Conservation (phyloP, 2,329 filamentous ascomycete species). For the Aureobasidium sp. region DNA sequence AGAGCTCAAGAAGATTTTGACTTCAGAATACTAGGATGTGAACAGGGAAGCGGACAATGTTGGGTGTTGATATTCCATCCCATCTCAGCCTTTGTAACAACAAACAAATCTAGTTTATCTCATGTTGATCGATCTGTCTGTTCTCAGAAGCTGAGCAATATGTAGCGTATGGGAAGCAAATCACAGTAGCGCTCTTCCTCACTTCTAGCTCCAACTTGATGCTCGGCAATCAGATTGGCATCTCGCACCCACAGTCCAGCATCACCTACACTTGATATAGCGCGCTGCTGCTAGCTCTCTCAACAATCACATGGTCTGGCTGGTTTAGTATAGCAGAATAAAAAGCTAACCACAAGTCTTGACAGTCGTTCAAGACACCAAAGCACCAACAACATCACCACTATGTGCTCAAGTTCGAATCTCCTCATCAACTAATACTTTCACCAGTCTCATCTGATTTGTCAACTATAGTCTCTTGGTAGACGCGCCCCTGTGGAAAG, state of each 20-base stretch:
- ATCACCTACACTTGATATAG: not conserved
- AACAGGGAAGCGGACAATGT: not conserved
- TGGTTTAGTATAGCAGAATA: not conserved
- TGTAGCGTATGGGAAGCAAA: too few relatives aligned
- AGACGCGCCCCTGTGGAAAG: not conserved
- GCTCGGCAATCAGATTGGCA: not conserved
- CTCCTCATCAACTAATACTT: not conserved
- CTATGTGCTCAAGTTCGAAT: not conserved
- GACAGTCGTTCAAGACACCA: not conserved
- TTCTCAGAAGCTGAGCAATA: too few relatives aligned
- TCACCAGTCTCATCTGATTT: not conserved
- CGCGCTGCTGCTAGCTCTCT: too few relatives aligned
- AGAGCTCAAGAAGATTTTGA: slow-evolving; percentile 63
- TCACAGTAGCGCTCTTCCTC: not conserved
- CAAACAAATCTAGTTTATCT: not conserved
- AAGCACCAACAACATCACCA: not conserved
- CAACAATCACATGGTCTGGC: not conserved
- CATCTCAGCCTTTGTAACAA: not conserved
- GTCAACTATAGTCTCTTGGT: not conserved
- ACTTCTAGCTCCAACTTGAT: not conserved
- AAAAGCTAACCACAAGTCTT: not conserved
- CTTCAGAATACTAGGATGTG: slow-evolving; percentile 40
- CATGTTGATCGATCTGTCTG: not conserved
- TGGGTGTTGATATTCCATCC: not conserved
- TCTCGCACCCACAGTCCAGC: not conserved